Conservation (phyloP, 441 rosid genomes). For the Erodium moschatum region DNA sequence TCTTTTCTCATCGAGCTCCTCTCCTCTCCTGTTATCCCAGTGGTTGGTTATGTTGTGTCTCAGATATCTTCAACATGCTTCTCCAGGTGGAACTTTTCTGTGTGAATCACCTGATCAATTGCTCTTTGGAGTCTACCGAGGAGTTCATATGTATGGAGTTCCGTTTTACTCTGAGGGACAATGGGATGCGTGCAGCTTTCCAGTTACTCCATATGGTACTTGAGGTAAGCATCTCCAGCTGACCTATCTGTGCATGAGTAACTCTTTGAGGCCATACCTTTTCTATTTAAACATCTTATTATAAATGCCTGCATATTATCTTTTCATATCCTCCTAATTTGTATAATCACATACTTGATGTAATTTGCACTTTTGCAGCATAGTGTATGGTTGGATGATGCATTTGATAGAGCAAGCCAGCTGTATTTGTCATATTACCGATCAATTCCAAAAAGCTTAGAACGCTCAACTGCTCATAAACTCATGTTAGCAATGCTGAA, state of each 20-base stretch:
- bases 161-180: conserved; percentile 91
- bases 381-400: conserved; percentile 99
- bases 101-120: conserved; percentile 91
- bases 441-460: conserved; percentile 97
- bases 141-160: conserved; percentile 99
- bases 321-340: neutral
- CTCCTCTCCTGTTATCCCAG: neutral
- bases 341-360: conserved; percentile 18
- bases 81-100: conserved; percentile 94
- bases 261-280: neutral
- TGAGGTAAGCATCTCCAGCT: conserved; percentile 48
- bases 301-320: neutral
- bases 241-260: neutral
- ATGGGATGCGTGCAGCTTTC: conserved; percentile 98
- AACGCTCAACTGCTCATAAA: conserved; percentile 98
- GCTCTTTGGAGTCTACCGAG: conserved; percentile 98
- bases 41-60: conserved; percentile 10
- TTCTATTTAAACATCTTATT: neutral
- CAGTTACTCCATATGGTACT: conserved; percentile 99
- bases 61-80: conserved; percentile 20
- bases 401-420: conserved; percentile 96
- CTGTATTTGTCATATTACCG: conserved; percentile 86
- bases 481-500: conserved; percentile 96
- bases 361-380: conserved; percentile 44
- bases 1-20: neutral